phyloP scores from a whole-genome alignment of 176 grass and related monocot genomes.

The Triticum timopheevii region DNA sequence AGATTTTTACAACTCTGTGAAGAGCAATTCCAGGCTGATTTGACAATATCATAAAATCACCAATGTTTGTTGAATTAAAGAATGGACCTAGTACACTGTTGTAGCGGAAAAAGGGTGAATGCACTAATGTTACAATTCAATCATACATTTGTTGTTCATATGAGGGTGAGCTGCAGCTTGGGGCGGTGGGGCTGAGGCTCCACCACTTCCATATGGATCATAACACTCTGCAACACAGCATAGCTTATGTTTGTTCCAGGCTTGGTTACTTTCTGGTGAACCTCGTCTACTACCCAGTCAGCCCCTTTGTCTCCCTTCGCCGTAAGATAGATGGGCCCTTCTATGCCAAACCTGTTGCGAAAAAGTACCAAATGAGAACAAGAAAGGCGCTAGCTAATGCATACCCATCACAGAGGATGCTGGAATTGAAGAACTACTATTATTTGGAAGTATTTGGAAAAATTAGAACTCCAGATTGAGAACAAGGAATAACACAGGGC shows the following conservation, averaged over 20 bases:
- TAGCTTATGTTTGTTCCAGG: constrained; percentile 58
- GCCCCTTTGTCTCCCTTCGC: constrained; percentile 73
- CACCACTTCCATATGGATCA: constrained; percentile 94
- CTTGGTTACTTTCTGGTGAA: constrained; percentile 82
- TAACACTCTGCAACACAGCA: constrained; percentile 69
- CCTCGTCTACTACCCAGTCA: constrained; percentile 94
- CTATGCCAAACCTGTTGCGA: constrained; percentile 79
- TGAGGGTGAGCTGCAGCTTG: constrained; percentile 88
- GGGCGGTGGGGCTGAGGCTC: constrained; percentile 97
- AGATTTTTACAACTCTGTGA: background rate
- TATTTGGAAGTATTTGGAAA: background rate
- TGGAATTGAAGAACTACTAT: background rate
- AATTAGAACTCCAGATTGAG: background rate
- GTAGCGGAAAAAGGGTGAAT: background rate
- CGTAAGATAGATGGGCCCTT: constrained; percentile 84
- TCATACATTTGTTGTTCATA: constrained; percentile 39
- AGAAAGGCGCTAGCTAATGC: background rate
- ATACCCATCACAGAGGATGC: background rate
- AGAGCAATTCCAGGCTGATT: background rate
- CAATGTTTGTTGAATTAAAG: background rate
- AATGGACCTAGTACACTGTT: background rate
- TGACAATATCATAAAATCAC: background rate
- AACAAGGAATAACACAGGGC: background rate
- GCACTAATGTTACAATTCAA: constrained; percentile 20
- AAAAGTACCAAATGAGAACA: background rate